These are phyloP conservation scores for Termitomyces heimii DNA, from an alignment of 768 basidiomycete genomes.

Conservation along the genomic window DNA sequence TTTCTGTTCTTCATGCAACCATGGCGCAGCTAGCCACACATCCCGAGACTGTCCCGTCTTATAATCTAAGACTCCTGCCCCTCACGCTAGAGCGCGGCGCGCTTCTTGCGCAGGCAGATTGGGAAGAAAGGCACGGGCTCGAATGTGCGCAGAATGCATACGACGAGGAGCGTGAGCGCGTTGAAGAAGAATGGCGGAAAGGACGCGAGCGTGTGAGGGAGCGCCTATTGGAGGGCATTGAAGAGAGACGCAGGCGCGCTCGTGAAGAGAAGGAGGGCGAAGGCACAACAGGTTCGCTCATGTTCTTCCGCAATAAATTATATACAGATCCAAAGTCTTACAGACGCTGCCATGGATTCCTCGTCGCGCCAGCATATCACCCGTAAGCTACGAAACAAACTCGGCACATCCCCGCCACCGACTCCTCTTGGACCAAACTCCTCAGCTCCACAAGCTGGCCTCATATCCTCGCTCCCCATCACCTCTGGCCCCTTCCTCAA, in stretches of 20 bases:
- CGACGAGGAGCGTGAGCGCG: conserved; percentile 70
- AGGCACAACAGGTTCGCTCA: conserved; percentile 64
- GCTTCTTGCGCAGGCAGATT: conserved; percentile 54
- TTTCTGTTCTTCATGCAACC: conserved; percentile 52
- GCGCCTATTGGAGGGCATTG: conserved; percentile 76
- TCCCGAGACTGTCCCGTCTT: conserved; percentile 60
- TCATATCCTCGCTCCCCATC: conserved; percentile 47
- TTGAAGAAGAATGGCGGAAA: conserved; percentile 78
- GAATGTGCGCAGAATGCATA: conserved; percentile 66
- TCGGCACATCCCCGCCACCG: conserved; percentile 73
- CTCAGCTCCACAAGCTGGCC: conserved; percentile 25
- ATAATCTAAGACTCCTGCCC: conserved; percentile 68
- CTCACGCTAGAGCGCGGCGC: conserved; percentile 74
- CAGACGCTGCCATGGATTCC: conserved; percentile 70
- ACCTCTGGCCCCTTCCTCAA: conserved; percentile 68
- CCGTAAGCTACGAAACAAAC: conserved; percentile 77
- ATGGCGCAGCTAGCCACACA: conserved; percentile 60
- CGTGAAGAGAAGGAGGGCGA: conserved; percentile 89
- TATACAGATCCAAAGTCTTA: not conserved
- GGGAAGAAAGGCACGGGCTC: conserved; percentile 64
- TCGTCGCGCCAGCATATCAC: conserved; percentile 79
- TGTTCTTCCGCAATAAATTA: conserved; percentile 2
- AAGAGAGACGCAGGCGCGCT: conserved; percentile 72
- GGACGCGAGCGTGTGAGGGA: conserved; percentile 74
- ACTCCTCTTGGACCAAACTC: conserved; percentile 49